phyloP scores from a whole-genome alignment of 352 stramenopile species.

The Globisporangium yorkense region DNA sequence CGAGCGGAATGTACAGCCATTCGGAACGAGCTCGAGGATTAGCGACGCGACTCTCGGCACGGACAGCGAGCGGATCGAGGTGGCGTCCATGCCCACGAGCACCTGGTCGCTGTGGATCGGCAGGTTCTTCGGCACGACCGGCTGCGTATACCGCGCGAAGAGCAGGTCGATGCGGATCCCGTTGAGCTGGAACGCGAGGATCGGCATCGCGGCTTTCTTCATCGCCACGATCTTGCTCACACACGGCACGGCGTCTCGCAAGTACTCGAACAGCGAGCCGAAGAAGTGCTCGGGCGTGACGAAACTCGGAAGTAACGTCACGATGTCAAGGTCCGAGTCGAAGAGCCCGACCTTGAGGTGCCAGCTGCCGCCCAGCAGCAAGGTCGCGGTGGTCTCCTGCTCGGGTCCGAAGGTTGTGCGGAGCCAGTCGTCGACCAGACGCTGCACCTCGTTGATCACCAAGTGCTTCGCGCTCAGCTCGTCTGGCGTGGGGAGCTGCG shows the following conservation, averaged over 20 bases:
- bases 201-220: conserved; percentile 65
- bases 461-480: conserved; percentile 68
- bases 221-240: conserved; percentile 65
- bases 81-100: conserved; percentile 63
- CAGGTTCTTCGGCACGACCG: conserved; percentile 68
- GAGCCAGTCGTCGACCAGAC: conserved; percentile 68
- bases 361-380: conserved; percentile 76
- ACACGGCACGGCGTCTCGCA: conserved; percentile 20
- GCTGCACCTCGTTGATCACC: conserved; percentile 72
- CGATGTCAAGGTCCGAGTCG: conserved; percentile 78
- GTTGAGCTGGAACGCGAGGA: conserved; percentile 72
- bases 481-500: conserved; percentile 45
- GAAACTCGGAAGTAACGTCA: conserved; percentile 57
- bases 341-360: conserved; percentile 70
- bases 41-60: conserved; percentile 74
- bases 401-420: conserved; percentile 30
- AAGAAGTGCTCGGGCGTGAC: conserved; percentile 71
- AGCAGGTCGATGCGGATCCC: conserved; percentile 67
- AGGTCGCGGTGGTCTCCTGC: conserved; percentile 37
- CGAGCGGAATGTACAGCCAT: conserved; percentile 59
- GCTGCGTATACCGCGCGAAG: conserved; percentile 64
- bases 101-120: conserved; percentile 70
- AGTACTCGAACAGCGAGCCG: conserved; percentile 43
- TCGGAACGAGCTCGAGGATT: conserved; percentile 77
- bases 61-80: conserved; percentile 70